Evolutionary conservation across 352 stramenopile genomes (phyloP), one percentile per base, ranked within the genome.

Genomic region (Globisporangium takayamanum): DNA sequence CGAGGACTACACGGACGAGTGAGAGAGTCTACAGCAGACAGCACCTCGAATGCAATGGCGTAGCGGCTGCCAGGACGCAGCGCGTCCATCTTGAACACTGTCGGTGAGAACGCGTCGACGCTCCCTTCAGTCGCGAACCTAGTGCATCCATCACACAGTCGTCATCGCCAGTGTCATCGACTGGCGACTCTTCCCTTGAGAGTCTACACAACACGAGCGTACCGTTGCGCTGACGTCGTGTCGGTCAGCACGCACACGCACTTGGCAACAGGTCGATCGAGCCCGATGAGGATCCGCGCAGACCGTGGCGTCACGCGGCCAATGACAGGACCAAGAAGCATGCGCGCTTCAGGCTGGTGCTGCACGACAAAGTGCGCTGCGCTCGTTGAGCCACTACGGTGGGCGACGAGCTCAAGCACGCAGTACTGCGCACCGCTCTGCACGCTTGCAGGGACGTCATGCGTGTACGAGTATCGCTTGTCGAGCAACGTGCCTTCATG

Each of bases 301-400:
- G 79, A 73, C 14, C 66, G 62, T 7, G 74, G 66, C n/a, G 76
- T 84, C 15, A 89, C 69, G 16, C 72, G 68, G 26, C 82, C 80
- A 28, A 92, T 58, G n/a, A 92, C 62, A 11, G 82, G 82, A 3
- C 82, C 82, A 8, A 89, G 28, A 26, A 89, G 33, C 1, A 92
- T 46, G 1, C 62, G 69, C 7, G 82, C 72, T 12, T 77, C 65
- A 1, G 68, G 59, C 15, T 69, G 62, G 28, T 69, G 55, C 41
- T 76, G 59, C 1, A 69, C 46, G 50, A 84, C 78, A 26, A 85
- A 73, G 25, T 67, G 66, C 11, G 74, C 51, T 3, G 53, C 52
- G 52, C 60, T 74, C 14, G 64, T 64, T 33, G 78, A 59, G 0
- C 72, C 72, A 14, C 55, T 49, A 10, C 62, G 44, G 25, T 92